Evolutionary conservation across 2,329 filamentous ascomycete species (phyloP), one percentile per base, ranked within the genome.

Genomic region (Pseudogymnoascus sp.): DNA sequence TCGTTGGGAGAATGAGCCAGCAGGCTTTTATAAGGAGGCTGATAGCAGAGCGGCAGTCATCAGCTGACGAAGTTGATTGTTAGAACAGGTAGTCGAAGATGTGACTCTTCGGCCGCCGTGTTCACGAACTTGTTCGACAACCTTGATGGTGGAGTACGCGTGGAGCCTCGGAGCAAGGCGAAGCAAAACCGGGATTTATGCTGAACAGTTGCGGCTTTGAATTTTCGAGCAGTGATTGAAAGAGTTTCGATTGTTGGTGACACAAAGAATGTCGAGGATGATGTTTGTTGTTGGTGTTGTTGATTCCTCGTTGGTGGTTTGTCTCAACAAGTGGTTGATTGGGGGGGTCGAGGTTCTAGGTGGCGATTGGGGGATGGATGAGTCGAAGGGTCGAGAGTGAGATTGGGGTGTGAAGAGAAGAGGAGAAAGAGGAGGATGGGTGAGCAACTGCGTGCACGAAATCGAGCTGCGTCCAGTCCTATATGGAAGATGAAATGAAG

Each of bases 71-170:
- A 67, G 71, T 70, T 70, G 71, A 69, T 78, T 73, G 69, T 72
- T 71, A 69, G 75, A 76, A 76, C 72, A 77, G 75, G 75, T 72
- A 73, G 74, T 76, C 70, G 74, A 78, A 80, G 76, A 78, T 77
- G 75, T 79, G 75, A 81, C 78, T 81, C 79, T 77, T 77, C 68
- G 70, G 70, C 71, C 70, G 67, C 69, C 70, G 67, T 67, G 65
- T 71, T 70, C 71, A 74, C 59, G 38, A 60, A 38, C 34, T 38
- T 40, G 18, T 38, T 38, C 59, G 34, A 40, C 59, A 60, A 60
- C 59, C 36, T 60, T 60, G 59, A 60, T 60, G 34, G 59, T 60
- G 34, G 34, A 25, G 34, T 60, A 60, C 25, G 34, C 50, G 50
- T 56, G 50, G 50, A 34, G 50, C 50, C 50, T 56, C 10, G 50